These are phyloP conservation scores for Neonothopanus nambi DNA, from an alignment of 1,284 basidiomycete genomes.

Conservation along the genomic window DNA sequence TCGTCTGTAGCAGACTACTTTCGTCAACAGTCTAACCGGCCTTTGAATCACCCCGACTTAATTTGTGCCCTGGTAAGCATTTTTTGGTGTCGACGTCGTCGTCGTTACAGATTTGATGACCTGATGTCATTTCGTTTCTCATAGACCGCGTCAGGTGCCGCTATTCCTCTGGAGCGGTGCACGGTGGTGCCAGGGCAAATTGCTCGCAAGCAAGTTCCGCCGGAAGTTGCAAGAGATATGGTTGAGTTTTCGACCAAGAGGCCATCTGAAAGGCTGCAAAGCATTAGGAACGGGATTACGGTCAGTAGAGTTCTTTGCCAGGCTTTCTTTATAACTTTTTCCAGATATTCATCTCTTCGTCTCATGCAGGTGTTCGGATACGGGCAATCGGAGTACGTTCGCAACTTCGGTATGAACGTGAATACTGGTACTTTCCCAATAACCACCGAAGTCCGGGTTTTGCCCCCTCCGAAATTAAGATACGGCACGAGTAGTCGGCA, in stretches of 20 bases:
- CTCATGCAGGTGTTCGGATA: conserved; percentile 10
- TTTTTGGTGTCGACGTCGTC: background rate
- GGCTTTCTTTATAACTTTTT: no score
- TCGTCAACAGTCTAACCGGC: conserved; percentile 35
- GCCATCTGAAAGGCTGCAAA: conserved; percentile 45
- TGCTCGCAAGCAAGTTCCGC: conserved; percentile 58
- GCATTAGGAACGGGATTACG: conserved; percentile 45
- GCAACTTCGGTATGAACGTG: conserved; percentile 15
- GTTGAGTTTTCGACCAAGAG: conserved; percentile 56
- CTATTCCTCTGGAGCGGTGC: conserved; percentile 56
- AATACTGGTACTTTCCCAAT: background rate
- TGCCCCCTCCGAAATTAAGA: conserved; percentile 9
- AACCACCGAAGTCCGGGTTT: conserved; percentile 4
- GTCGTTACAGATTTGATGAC: background rate
- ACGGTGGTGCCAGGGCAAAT: conserved; percentile 52
- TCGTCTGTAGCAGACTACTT: conserved; percentile 54
- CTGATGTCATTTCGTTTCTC: background rate
- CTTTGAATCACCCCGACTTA: conserved; percentile 40
- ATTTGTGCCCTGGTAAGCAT: conserved; percentile 48
- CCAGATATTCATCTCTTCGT: background rate
- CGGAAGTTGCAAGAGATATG: conserved; percentile 53
- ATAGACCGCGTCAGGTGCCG: conserved; percentile 50
- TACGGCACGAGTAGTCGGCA: conserved; percentile 5
- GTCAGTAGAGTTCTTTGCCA: conserved; percentile 35
- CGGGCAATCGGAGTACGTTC: conserved; percentile 19